Conservation (phyloP, 179 eudicot species). For the Beta macrorhiza region DNA sequence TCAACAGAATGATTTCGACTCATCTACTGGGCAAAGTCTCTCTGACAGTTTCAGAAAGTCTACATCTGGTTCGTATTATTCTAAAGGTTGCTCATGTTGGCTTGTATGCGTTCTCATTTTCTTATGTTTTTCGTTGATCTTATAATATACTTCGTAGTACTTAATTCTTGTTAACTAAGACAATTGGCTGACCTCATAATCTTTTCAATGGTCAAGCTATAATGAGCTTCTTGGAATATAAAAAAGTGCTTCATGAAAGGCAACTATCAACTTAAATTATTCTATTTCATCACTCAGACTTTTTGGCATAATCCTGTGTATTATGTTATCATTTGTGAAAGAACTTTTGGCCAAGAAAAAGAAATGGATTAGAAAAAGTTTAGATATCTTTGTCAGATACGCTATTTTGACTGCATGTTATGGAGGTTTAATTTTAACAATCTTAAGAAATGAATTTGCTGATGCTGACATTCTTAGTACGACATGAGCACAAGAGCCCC, state of each 20-base stretch:
- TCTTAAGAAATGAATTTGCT: not conserved
- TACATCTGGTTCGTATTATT: constrained; percentile 42
- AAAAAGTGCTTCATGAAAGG: not conserved
- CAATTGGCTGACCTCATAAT: not conserved
- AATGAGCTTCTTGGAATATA: not conserved
- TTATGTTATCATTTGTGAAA: no score
- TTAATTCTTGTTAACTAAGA: not conserved
- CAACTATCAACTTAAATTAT: not conserved
- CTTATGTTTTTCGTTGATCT: not conserved
- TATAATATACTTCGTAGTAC: not conserved
- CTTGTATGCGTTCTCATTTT: constrained; percentile 11
- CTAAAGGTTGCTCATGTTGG: constrained; percentile 8
- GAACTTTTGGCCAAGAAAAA: not conserved
- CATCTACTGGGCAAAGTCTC: constrained; percentile 42
- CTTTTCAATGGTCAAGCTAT: not conserved
- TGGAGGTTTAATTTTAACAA: not conserved
- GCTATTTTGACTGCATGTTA: not conserved
- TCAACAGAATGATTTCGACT: constrained; percentile 46
- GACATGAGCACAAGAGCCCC: not conserved
- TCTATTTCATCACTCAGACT: not conserved
- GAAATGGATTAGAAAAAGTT: not conserved
- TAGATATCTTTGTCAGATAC: not conserved
- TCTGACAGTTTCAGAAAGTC: constrained; percentile 48
- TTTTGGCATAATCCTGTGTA: no score
- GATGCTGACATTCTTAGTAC: not conserved